Conservation (phyloP, 352 stramenopile genomes). For the Blastocystis sp. region DNA sequence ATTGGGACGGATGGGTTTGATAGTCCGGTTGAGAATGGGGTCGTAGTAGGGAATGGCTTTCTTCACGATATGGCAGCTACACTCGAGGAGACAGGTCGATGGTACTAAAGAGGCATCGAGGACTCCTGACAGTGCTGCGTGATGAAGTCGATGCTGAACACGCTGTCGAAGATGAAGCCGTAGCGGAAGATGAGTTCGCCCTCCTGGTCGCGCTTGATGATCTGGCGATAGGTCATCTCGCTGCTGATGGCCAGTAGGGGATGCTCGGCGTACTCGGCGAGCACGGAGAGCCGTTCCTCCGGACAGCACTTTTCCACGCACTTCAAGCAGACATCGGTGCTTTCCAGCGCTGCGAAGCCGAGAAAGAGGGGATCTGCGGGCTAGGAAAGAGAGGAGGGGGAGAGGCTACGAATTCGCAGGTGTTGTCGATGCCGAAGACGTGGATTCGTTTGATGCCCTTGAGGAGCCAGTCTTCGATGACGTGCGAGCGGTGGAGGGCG, state of each 20-base stretch:
- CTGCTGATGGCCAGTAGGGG: conserved; percentile 11
- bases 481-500: not conserved
- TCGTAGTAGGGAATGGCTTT: conserved; percentile 52
- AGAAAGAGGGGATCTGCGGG: conserved; percentile 35
- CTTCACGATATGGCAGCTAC: conserved; percentile 56
- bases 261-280: not conserved
- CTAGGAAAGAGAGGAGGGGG: not conserved
- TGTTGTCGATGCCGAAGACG: conserved; percentile 42
- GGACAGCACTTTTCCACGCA: conserved; percentile 53
- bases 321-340: conserved; percentile 31
- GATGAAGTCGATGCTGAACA: conserved; percentile 10
- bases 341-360: not conserved
- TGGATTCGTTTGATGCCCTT: conserved; percentile 23
- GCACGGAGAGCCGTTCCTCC: conserved; percentile 22
- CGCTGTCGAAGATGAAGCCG: conserved; percentile 26
- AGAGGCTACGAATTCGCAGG: conserved; percentile 6
- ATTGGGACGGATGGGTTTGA: conserved; percentile 40
- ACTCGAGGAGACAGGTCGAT: not conserved
- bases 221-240: conserved; percentile 41
- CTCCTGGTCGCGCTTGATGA: not conserved
- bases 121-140: not conserved
- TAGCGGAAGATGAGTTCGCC: conserved; percentile 26
- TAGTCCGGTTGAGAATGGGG: conserved; percentile 24
- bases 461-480: not conserved
- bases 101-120: not conserved